A percentile compares a stretch with the other conserved stretches of the same genome.
Evolutionary conservation across 306 rosid species (phyloP).

Genomic region (Hippophae tibetana): DNA sequence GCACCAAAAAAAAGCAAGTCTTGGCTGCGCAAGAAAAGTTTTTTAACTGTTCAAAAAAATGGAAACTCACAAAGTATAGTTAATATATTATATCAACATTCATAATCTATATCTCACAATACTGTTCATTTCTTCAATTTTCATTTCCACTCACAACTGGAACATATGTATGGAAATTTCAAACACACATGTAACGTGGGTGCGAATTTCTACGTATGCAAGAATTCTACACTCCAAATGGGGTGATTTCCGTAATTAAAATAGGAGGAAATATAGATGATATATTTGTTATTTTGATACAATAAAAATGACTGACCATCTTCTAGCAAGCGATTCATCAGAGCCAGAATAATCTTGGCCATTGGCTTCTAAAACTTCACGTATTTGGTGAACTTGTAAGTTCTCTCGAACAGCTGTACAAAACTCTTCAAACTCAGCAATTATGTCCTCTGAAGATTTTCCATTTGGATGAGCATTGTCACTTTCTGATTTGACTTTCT

Average conservation of each 20-base stretch:
- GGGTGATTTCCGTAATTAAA: too few relatives aligned
- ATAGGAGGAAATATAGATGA: too few relatives aligned
- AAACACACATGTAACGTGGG: too few relatives aligned
- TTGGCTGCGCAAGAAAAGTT: constrained; percentile 35
- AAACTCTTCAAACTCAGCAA: constrained; percentile 44
- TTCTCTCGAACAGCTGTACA: constrained; percentile 41
- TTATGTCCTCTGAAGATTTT: constrained; percentile 22
- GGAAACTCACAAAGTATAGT: background rate
- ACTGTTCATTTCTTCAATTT: too few relatives aligned
- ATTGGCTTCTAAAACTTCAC: constrained; percentile 48
- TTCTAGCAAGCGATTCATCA: constrained; percentile 29
- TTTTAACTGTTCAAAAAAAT: background rate
- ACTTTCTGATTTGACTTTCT: constrained; percentile 48
- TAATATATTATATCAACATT: background rate
- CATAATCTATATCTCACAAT: too few relatives aligned
- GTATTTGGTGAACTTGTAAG: constrained; percentile 48
- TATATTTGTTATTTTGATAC: too few relatives aligned
- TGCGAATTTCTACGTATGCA: too few relatives aligned
- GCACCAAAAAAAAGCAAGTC: constrained; percentile 68
- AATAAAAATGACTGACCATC: constrained; percentile 33
- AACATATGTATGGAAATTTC: too few relatives aligned
- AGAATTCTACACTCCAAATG: too few relatives aligned
- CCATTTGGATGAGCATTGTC: constrained; percentile 38
- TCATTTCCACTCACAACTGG: too few relatives aligned
- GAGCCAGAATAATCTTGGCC: constrained; percentile 53